Percentiles rank a stretch among this genome's conserved stretches.
Conservation (phyloP, 2,329 filamentous ascomycete species). For the Incumbomyces delicatus region DNA sequence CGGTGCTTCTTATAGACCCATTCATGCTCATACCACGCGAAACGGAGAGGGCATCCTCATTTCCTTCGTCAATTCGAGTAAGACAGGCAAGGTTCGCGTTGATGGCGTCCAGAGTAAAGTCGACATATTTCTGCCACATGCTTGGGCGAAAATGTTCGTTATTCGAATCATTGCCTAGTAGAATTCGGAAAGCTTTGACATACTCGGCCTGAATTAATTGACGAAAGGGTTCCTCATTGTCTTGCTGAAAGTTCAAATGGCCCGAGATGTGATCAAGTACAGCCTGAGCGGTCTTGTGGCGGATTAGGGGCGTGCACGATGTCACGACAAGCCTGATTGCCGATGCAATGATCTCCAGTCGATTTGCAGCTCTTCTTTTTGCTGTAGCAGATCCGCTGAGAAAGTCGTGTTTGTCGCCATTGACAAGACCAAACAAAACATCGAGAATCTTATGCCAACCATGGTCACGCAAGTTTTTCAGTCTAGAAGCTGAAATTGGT, state of each 20-base stretch:
- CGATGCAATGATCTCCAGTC: slow-evolving; percentile 59
- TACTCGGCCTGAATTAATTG: slow-evolving; percentile 66
- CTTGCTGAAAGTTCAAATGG: slow-evolving; percentile 54
- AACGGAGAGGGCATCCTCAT: neutral
- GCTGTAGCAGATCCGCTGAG: slow-evolving; percentile 46
- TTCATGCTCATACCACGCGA: slow-evolving; percentile 25
- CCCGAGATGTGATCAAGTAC: slow-evolving; percentile 63
- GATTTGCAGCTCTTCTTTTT: slow-evolving; percentile 41
- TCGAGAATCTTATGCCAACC: slow-evolving; percentile 76
- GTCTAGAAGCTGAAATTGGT: neutral
- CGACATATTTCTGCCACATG: slow-evolving; percentile 59
- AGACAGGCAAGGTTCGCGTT: neutral
- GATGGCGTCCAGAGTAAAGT: slow-evolving; percentile 62
- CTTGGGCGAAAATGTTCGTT: slow-evolving; percentile 64
- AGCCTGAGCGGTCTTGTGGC: slow-evolving; percentile 65
- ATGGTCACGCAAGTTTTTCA: slow-evolving; percentile 55
- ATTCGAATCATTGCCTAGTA: slow-evolving; percentile 66
- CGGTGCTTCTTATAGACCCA: slow-evolving; percentile 34
- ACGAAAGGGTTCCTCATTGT: slow-evolving; percentile 51
- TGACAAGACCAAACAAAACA: slow-evolving; percentile 62
- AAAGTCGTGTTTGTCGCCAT: slow-evolving; percentile 58
- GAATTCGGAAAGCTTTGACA: slow-evolving; percentile 59
- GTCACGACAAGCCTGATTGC: slow-evolving; percentile 64
- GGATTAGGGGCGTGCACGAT: slow-evolving; percentile 57
- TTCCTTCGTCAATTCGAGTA: slow-evolving; percentile 8